phyloP scores from a whole-genome alignment of 306 rosid genomes.

The Abrus precatorius region DNA sequence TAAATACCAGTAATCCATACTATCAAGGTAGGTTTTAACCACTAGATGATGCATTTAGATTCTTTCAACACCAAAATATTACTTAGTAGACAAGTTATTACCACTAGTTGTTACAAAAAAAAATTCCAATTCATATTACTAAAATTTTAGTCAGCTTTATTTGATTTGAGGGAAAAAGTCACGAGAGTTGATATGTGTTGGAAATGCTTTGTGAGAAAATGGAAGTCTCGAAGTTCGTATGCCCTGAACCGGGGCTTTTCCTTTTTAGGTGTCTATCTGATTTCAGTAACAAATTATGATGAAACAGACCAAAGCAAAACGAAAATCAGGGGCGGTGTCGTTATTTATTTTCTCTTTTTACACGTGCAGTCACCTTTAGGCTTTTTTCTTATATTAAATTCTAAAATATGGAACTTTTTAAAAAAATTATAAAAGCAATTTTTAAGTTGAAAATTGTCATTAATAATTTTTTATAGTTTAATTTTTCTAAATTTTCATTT shows the following conservation, averaged over 20 bases:
- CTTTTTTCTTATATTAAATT: too few relatives aligned
- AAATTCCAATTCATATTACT: slow-evolving; percentile 3
- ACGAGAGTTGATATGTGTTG: slow-evolving; percentile 6
- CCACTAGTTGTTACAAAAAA: not conserved
- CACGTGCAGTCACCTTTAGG: not conserved
- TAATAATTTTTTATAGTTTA: too few relatives aligned
- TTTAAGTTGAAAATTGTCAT: too few relatives aligned
- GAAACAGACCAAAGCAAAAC: slow-evolving; percentile 25
- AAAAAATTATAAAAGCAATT: too few relatives aligned
- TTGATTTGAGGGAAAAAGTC: slow-evolving; percentile 29
- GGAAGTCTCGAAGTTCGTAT: slow-evolving; percentile 9
- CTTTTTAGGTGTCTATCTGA: slow-evolving; percentile 29
- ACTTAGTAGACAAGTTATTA: not conserved
- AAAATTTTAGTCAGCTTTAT: slow-evolving; percentile 21
- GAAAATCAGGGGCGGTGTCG: not conserved
- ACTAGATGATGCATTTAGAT: too few relatives aligned
- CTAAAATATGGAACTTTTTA: too few relatives aligned
- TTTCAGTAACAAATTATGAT: slow-evolving; percentile 28
- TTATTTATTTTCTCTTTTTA: slow-evolving; percentile 8
- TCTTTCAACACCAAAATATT: too few relatives aligned
- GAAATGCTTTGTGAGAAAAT: slow-evolving; percentile 13
- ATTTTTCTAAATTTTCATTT: too few relatives aligned
- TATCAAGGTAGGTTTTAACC: too few relatives aligned
- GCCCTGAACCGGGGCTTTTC: slow-evolving; percentile 36
- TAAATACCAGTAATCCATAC: not conserved